Conservation (phyloP, 345 rosid species). For the Camelina hispida region DNA sequence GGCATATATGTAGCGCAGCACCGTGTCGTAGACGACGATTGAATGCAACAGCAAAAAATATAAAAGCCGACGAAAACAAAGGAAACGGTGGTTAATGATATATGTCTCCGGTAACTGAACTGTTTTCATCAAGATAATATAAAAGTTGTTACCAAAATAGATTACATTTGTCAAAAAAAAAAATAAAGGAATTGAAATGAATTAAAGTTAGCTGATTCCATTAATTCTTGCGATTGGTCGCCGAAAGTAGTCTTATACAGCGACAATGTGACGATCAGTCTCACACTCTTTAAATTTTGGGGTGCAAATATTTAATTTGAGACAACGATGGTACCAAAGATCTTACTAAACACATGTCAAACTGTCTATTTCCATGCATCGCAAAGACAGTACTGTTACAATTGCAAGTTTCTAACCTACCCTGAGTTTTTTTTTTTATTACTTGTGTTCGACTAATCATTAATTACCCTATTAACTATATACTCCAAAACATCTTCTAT, state of each 20-base stretch:
- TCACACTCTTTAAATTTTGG: constrained; percentile 1
- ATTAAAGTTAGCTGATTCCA: not conserved
- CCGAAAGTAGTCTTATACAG: constrained; percentile 12
- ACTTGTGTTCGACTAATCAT: constrained; percentile 13
- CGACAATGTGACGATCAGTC: not conserved
- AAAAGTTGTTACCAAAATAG: too few relatives aligned
- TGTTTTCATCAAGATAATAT: too few relatives aligned
- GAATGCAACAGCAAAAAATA: too few relatives aligned
- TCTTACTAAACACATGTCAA: constrained; percentile 37
- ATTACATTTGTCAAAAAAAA: too few relatives aligned
- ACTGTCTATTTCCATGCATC: constrained; percentile 32
- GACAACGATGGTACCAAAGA: constrained; percentile 39
- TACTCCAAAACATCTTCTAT: too few relatives aligned
- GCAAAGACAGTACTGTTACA: constrained; percentile 17
- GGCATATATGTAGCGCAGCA: too few relatives aligned
- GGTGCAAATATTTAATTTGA: not conserved
- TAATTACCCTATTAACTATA: not conserved
- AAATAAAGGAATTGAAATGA: too few relatives aligned
- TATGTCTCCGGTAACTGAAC: too few relatives aligned
- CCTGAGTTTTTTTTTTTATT: not conserved
- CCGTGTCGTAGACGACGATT: too few relatives aligned
- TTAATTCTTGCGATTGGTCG: not conserved
- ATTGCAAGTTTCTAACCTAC: constrained; percentile 2
- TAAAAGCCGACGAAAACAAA: too few relatives aligned
- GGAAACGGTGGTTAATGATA: too few relatives aligned